Conservation (phyloP, 164 flowering plant species). For the Vitis amurensis region DNA sequence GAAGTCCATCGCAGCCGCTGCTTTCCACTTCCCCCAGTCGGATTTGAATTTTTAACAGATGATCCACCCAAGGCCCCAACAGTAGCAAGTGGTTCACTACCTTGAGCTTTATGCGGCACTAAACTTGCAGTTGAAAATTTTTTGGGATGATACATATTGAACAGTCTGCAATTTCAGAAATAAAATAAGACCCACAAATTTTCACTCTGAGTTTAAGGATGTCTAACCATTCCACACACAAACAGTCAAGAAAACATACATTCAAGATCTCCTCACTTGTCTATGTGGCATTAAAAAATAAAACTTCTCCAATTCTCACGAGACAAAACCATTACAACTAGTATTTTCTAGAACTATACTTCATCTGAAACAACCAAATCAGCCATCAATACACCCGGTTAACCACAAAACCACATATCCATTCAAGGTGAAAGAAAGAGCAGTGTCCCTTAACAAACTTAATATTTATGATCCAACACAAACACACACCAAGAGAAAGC, state of each 20-base stretch:
- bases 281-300: too few species aligned
- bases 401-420: too few species aligned
- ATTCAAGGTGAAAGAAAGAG: too few species aligned
- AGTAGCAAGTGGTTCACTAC: constrained; percentile 36
- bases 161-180: constrained; percentile 15
- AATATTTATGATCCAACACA: too few species aligned
- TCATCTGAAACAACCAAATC: too few species aligned
- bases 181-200: background rate
- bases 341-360: too few species aligned
- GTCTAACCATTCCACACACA: background rate
- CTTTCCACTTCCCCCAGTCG: constrained; percentile 55
- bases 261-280: too few species aligned
- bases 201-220: background rate
- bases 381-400: too few species aligned
- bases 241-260: background rate
- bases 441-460: too few species aligned
- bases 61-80: constrained; percentile 34
- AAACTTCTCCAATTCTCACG: too few species aligned
- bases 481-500: too few species aligned
- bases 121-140: constrained; percentile 47
- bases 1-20: constrained; percentile 69
- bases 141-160: constrained; percentile 58
- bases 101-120: constrained; percentile 47
- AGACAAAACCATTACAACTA: too few species aligned
- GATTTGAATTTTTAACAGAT: constrained; percentile 28